phyloP scores from a whole-genome alignment of 495 filamentous ascomycete species.

The Clavariopsis aquatica region DNA sequence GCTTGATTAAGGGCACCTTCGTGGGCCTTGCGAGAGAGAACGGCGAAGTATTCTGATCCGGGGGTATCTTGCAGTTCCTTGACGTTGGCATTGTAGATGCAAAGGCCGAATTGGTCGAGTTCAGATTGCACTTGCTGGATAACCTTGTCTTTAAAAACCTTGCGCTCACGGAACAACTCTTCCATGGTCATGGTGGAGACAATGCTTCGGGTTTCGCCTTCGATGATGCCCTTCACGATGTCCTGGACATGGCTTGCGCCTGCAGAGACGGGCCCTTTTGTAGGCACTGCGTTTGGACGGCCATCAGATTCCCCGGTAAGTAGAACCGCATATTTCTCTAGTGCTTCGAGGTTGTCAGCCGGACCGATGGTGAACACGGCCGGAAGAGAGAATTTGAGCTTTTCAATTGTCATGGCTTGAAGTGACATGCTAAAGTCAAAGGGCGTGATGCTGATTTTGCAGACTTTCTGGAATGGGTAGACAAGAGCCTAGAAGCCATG shows the following conservation, averaged over 20 bases:
- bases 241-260: conserved; percentile 67
- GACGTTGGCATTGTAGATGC: conserved; percentile 75
- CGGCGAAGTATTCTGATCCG: conserved; percentile 74
- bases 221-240: conserved; percentile 86
- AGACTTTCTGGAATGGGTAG: conserved; percentile 44
- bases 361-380: conserved; percentile 86
- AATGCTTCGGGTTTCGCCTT: conserved; percentile 77
- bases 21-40: conserved; percentile 75
- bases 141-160: conserved; percentile 75
- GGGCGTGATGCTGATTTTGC: conserved; percentile 65
- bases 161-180: conserved; percentile 79
- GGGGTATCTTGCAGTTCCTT: conserved; percentile 81
- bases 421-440: conserved; percentile 75
- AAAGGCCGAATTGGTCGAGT: conserved; percentile 70
- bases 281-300: conserved; percentile 37
- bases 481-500: conserved; percentile 33
- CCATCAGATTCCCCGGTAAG: conserved; percentile 61
- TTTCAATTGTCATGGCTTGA: conserved; percentile 80
- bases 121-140: conserved; percentile 77
- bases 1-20: conserved; percentile 80
- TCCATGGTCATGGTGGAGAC: conserved; percentile 84
- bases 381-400: conserved; percentile 73
- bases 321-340: conserved; percentile 76
- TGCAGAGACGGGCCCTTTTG: conserved; percentile 40
- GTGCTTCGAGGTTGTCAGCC: conserved; percentile 61